Percentiles rank a stretch among this genome's conserved stretches.
These are phyloP conservation scores for Psophocarpus tetragonolobus DNA, from an alignment of 306 rosid species.

Conservation along the genomic window DNA sequence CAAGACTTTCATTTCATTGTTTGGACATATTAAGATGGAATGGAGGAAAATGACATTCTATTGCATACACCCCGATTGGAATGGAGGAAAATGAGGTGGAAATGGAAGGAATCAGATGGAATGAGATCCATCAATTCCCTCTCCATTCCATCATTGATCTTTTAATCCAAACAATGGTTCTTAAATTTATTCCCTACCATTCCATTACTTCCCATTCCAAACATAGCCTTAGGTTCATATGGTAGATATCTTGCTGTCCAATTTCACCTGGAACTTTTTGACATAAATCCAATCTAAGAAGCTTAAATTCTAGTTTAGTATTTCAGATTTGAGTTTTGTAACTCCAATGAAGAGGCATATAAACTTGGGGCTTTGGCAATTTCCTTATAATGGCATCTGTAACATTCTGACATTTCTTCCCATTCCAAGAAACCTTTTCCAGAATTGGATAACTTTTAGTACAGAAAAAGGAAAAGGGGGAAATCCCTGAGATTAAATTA, in stretches of 20 bases:
- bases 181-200: too few relatives aligned
- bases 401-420: not conserved
- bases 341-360: not conserved
- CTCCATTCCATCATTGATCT: too few relatives aligned
- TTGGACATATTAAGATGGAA: too few relatives aligned
- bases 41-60: too few relatives aligned
- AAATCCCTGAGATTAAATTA: not conserved
- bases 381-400: not conserved
- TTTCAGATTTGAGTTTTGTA: not conserved
- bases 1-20: too few relatives aligned
- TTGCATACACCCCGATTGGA: too few relatives aligned
- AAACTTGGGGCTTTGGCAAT: not conserved
- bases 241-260: not conserved
- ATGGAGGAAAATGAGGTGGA: too few relatives aligned
- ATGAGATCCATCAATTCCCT: too few relatives aligned
- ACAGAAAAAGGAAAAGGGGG: not conserved
- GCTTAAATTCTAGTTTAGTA: not conserved
- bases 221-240: not conserved
- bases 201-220: too few relatives aligned
- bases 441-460: not conserved
- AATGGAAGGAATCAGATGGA: too few relatives aligned
- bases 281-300: not conserved
- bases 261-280: not conserved
- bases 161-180: too few relatives aligned
- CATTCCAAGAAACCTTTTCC: not conserved